A percentile compares a stretch with the other conserved stretches of the same genome.
These are phyloP conservation scores for Trametes meyenii DNA, from an alignment of 768 basidiomycete genomes.

Conservation along the genomic window DNA sequence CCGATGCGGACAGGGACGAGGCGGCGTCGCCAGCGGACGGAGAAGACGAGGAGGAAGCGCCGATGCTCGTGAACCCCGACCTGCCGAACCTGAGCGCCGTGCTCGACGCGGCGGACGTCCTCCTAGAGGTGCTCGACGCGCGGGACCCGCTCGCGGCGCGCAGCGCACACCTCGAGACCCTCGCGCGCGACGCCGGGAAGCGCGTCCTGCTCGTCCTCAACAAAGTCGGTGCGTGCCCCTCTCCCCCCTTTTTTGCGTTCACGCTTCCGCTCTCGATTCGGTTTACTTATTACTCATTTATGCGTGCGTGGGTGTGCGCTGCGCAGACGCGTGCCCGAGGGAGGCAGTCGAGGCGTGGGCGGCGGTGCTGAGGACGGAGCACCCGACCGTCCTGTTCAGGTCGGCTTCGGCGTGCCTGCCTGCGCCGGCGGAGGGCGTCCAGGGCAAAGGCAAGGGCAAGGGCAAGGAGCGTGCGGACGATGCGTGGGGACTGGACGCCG, in stretches of 20 bases:
- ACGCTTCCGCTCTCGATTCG: conserved; percentile 6
- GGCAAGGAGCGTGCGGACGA: conserved; percentile 45
- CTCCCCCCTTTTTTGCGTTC: too few species aligned
- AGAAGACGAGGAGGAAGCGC: conserved; percentile 54
- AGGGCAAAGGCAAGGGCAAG: conserved; percentile 22
- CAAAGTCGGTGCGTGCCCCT: conserved; percentile 72
- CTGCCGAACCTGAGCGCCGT: conserved; percentile 66
- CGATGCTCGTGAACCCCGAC: conserved; percentile 64
- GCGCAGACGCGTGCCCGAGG: conserved; percentile 73
- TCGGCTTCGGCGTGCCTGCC: conserved; percentile 71
- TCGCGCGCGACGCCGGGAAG: conserved; percentile 45
- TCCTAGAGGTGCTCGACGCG: conserved; percentile 82
- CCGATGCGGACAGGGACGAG: conserved; percentile 22
- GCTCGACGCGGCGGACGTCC: conserved; percentile 75
- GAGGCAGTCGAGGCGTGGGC: conserved; percentile 78
- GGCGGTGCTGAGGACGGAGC: conserved; percentile 54
- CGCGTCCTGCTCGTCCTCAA: conserved; percentile 73
- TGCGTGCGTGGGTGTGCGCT: background rate
- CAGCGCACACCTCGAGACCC: conserved; percentile 64
- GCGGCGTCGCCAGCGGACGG: conserved; percentile 25
- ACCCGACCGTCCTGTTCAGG: conserved; percentile 73
- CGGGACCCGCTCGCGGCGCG: conserved; percentile 79
- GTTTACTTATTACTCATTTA: background rate
- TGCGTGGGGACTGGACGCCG: conserved; percentile 59
- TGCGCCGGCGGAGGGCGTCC: conserved; percentile 12